Base-by-base conservation (phyloP, 352 stramenopile genomes). In the Phytophthora sp. region DNA sequence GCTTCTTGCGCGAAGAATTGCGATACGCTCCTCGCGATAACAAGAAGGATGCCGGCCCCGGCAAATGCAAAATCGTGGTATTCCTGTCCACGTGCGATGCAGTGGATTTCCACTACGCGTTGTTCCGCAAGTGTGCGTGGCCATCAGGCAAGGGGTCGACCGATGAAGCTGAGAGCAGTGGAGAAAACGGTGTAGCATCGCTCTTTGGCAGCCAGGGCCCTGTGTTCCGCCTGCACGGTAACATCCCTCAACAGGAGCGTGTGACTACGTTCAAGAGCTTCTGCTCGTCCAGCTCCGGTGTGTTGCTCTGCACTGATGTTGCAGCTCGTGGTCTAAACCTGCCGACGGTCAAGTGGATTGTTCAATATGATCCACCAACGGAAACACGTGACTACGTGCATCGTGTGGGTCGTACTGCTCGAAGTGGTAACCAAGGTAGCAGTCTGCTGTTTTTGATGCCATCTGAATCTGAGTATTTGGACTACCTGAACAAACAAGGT, bases 361-460 rank as follows among this genome's bases (percentile, higher is more conserved):
- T 99, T 35, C 98, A 99, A 67, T 99, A 99, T 77, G 97, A 99
- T 74, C 91, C 98, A 30, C 97, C 98, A 12, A 98, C 92, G 28
- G 98, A 99, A 81, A 98, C 98, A 32, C 96, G 99, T 46, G 94
- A 98, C 75, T 99, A 99, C 76, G 97, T 99, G 10, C 98, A 99
- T 82, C 89, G 98, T 62, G 99, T 99, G 64, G 98, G 98, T 32
- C 96, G 98, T 70, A 99, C 98, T 34, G 98, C 97, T 8, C 95
- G 98, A 71, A 98, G 97, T 51, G 98, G 98, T 32, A 99, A 99
- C 62, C 63, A 94, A 37, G 98, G 98, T 24, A 96, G 96, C 69
- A 97, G 96, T 74, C 63, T 99, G 20, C 68, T 99, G 13, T 99
- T 99, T 69, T 69, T 99, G 44, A 87, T 99, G 74, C 97, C 97